These are phyloP conservation scores for Thraustochytrium striatum DNA, from an alignment of 352 stramenopile genomes.

Conservation along the genomic window DNA sequence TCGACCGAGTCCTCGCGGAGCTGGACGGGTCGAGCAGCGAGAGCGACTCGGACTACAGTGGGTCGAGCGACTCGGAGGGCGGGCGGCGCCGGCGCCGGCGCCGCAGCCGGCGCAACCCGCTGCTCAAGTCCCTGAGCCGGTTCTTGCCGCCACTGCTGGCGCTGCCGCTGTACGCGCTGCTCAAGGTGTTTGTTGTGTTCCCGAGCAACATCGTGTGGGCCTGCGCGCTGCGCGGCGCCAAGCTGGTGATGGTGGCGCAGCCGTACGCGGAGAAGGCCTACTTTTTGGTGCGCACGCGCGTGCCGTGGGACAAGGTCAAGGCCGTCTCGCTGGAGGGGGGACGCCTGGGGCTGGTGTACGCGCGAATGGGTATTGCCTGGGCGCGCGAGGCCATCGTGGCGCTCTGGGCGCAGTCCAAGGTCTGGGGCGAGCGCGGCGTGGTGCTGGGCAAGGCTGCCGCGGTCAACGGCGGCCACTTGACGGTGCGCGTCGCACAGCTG, in stretches of 20 bases:
- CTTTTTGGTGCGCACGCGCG: not conserved
- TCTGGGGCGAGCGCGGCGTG: slow-evolving; percentile 33
- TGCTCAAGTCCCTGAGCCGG: slow-evolving; percentile 8
- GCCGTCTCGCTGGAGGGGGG: not conserved
- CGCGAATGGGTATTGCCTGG: not conserved
- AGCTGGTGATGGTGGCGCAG: slow-evolving; percentile 25
- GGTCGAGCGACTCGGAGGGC: not conserved
- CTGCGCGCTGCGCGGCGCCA: slow-evolving; percentile 7
- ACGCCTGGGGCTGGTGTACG: not conserved
- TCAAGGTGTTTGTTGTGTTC: slow-evolving; percentile 4
- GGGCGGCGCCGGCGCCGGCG: not conserved
- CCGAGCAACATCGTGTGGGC: slow-evolving; percentile 29
- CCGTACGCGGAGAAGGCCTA: not conserved
- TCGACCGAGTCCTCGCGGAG: not conserved
- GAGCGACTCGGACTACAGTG: not conserved
- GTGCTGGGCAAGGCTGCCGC: slow-evolving; percentile 3
- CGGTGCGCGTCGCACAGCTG: not conserved
- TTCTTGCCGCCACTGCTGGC: slow-evolving; percentile 32
- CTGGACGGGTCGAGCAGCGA: not conserved
- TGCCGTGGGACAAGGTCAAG: slow-evolving; percentile 9
- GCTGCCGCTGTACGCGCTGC: slow-evolving; percentile 8
- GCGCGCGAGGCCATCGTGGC: not conserved
- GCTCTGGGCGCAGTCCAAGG: slow-evolving; percentile 1
- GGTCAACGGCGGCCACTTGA: not conserved
- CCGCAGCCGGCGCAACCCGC: not conserved